Percentiles rank a stretch among this genome's conserved stretches.
These are phyloP conservation scores for Collybia sp. DNA, from an alignment of 768 basidiomycete genomes.

Conservation along the genomic window DNA sequence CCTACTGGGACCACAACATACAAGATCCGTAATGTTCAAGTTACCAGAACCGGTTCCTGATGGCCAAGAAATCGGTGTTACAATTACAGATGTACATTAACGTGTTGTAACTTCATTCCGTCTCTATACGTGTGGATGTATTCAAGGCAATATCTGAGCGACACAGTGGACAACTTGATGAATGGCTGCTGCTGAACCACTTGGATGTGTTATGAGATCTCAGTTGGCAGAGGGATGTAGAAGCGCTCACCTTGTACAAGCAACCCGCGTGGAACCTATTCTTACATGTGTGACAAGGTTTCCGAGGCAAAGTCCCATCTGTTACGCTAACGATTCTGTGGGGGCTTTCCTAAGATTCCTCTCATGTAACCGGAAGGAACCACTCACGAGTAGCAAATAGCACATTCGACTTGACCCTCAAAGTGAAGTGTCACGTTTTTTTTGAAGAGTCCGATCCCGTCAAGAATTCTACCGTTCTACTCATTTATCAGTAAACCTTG, in stretches of 20 bases:
- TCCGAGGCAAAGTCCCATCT: constrained; percentile 84
- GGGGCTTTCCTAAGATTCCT: constrained; percentile 1
- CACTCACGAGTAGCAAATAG: constrained; percentile 90
- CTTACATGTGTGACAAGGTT: constrained; percentile 91
- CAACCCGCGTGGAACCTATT: constrained; percentile 92
- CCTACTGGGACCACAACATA: constrained; percentile 36
- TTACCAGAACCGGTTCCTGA: constrained; percentile 29
- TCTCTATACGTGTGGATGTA: constrained; percentile 9
- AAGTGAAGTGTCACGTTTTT: constrained; percentile 92
- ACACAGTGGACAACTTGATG: constrained; percentile 88
- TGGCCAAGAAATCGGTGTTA: not conserved
- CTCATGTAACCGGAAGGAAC: not conserved
- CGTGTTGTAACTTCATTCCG: constrained; percentile 1
- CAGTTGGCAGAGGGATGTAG: not conserved
- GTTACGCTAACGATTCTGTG: constrained; percentile 83
- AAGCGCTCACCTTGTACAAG: constrained; percentile 69
- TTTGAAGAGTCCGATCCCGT: constrained; percentile 87
- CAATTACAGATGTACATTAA: too few species aligned
- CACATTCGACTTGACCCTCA: constrained; percentile 93
- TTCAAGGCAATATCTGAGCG: constrained; percentile 23
- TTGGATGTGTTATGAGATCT: constrained; percentile 20
- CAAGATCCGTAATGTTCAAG: constrained; percentile 33
- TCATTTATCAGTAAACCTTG: not conserved
- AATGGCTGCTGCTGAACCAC: constrained; percentile 91
- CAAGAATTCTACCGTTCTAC: constrained; percentile 87